Evolutionary conservation across 805 yeast species (phyloP).

Genomic region (Cyberlindnera saturnus): DNA sequence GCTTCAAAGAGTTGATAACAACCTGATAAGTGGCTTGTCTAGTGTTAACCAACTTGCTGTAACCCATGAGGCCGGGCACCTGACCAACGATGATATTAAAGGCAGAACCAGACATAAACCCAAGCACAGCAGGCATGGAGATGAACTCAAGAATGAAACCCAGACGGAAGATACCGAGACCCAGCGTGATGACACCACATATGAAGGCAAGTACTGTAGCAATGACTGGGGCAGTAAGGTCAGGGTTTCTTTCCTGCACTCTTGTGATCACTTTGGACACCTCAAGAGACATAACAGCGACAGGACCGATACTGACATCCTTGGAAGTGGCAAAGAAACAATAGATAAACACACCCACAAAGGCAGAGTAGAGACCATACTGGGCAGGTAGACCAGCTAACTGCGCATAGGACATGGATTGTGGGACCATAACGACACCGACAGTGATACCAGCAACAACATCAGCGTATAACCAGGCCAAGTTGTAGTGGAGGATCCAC

Average conservation of each 20-base stretch:
- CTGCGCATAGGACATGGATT: slow-evolving; percentile 91
- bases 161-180: slow-evolving; percentile 73
- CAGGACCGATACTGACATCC: slow-evolving; percentile 95
- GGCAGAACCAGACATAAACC: slow-evolving; percentile 95
- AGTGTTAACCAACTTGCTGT: slow-evolving; percentile 57
- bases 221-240: slow-evolving; percentile 56
- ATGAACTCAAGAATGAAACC: slow-evolving; percentile 88
- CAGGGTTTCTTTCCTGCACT: slow-evolving; percentile 48
- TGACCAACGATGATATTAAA: slow-evolving; percentile 78
- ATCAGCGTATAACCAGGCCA: slow-evolving; percentile 75
- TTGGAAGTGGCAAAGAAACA: slow-evolving; percentile 92
- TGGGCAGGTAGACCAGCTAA: slow-evolving; percentile 77
- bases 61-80: slow-evolving; percentile 83
- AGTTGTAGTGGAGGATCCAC: slow-evolving; percentile 86
- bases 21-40: slow-evolving; percentile 65
- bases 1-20: slow-evolving; percentile 63
- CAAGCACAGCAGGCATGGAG: slow-evolving; percentile 87
- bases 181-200: slow-evolving; percentile 82
- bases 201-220: slow-evolving; percentile 76
- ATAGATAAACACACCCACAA: slow-evolving; percentile 84
- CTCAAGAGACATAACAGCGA: slow-evolving; percentile 90
- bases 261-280: slow-evolving; percentile 69
- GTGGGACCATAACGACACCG: slow-evolving; percentile 90
- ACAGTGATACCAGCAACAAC: slow-evolving; percentile 90
- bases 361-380: slow-evolving; percentile 87